phyloP scores from a whole-genome alignment of 495 filamentous ascomycete species.

The Pyrenula massariospora region DNA sequence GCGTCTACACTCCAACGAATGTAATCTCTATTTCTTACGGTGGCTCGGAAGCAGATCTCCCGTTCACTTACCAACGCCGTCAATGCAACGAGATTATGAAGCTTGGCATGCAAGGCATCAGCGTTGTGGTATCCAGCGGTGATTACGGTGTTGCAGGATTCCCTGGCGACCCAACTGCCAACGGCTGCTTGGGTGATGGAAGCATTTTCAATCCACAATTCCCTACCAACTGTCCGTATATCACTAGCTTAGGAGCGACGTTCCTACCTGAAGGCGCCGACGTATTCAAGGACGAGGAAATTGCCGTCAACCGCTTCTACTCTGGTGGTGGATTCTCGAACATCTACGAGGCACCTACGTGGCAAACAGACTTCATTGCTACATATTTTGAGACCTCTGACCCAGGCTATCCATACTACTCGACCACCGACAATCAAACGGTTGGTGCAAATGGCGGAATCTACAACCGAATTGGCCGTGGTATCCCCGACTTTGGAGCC shows the following conservation, averaged over 20 bases:
- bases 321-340: slow-evolving; percentile 40
- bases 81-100: slow-evolving; percentile 32
- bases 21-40: slow-evolving; percentile 36
- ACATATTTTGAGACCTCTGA: neutral
- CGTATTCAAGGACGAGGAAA: slow-evolving; percentile 23
- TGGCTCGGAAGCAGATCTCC: slow-evolving; percentile 21
- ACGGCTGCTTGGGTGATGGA: slow-evolving; percentile 5
- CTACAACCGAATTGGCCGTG: slow-evolving; percentile 18
- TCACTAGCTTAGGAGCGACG: slow-evolving; percentile 32
- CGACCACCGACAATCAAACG: slow-evolving; percentile 8
- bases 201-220: slow-evolving; percentile 21
- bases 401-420: slow-evolving; percentile 16
- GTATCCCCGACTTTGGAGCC: slow-evolving; percentile 24
- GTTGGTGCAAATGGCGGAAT: slow-evolving; percentile 11
- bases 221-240: slow-evolving; percentile 31
- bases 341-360: slow-evolving; percentile 20
- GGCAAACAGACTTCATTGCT: slow-evolving; percentile 1
- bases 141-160: slow-evolving; percentile 25
- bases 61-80: slow-evolving; percentile 22
- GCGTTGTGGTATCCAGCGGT: slow-evolving; percentile 27
- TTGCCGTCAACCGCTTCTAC: slow-evolving; percentile 10
- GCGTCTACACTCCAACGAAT: slow-evolving; percentile 26
- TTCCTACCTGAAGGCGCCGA: slow-evolving; percentile 14
- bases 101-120: slow-evolving; percentile 31
- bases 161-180: neutral